These are phyloP conservation scores for Cyberlindnera saturnus DNA, from an alignment of 805 yeast species.

Conservation along the genomic window DNA sequence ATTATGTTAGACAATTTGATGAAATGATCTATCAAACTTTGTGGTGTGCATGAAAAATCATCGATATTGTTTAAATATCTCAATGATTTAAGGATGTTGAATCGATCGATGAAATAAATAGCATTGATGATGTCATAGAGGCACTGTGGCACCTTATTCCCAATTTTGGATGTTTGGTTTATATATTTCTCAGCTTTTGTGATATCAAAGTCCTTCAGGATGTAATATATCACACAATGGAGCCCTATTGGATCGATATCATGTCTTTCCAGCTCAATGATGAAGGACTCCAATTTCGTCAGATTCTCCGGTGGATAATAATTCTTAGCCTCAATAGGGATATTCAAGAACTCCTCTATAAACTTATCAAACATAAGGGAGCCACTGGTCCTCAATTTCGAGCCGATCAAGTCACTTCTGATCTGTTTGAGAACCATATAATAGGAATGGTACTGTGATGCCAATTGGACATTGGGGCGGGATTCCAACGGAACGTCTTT, in stretches of 20 bases:
- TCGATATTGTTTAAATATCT: conserved; percentile 9
- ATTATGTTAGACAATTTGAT: conserved; percentile 20
- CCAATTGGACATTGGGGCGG: conserved; percentile 17
- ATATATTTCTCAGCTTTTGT: conserved; percentile 15
- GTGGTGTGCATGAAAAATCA: conserved; percentile 4
- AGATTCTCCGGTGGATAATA: conserved; percentile 22
- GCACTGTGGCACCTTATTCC: conserved; percentile 3
- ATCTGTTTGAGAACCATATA: conserved; percentile 17
- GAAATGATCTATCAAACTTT: conserved; percentile 13
- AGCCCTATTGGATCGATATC: conserved; percentile 8
- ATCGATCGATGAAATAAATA: conserved; percentile 21
- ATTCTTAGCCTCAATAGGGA: conserved; percentile 5
- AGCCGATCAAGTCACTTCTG: conserved; percentile 16
- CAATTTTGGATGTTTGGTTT: background rate
- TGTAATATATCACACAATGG: conserved; percentile 17
- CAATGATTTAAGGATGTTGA: conserved; percentile 15
- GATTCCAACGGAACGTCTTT: conserved; percentile 10
- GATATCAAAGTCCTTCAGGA: conserved; percentile 20
- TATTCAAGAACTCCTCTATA: conserved; percentile 13
- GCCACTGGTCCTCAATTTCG: conserved; percentile 5
- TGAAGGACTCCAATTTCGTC: conserved; percentile 12
- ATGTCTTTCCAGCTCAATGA: conserved; percentile 6
- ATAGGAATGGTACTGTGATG: conserved; percentile 17
- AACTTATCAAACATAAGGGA: conserved; percentile 17
- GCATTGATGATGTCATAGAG: conserved; percentile 19